Base-by-base conservation (phyloP, 306 rosid species). In the Luffa acutangula region DNA sequence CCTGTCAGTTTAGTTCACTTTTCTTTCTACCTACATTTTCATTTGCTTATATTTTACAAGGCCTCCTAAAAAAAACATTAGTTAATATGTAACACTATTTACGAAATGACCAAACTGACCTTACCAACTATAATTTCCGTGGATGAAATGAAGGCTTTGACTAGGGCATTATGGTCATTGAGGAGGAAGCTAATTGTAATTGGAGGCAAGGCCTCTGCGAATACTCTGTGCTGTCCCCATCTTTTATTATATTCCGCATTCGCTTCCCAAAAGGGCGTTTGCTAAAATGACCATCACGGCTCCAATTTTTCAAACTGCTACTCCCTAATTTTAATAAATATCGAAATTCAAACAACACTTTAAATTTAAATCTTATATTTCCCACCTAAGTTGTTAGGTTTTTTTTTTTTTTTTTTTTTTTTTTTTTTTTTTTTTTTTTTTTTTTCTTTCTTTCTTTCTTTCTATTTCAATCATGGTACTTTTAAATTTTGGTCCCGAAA, bases 281-380 rank as follows among this genome's bases (percentile, higher is more conserved):
- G 78, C 42, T 49, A 74, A 73, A 73, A 73, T 72, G 20, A 72
- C 77, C 58, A 31, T 72, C 77, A 33, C 39, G 14, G 59, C 13
- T 31, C 78, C 43, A 73, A 49, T 33, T 51, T 33, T 51, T 72
- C n/a, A 46, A 72, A 65, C 17, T 43, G 53, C 3, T 69, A 9
- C 31, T 62, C 41, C 69, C 2, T 63, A 65, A 65, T 33, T 37
- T n/a, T 65, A 39, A 37, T 39, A 39, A 65, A 65, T 65, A 65
- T 65, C 72, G 33, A 62, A 31, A 7, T 45, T 42, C 1, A 42
- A 42, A 56, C 11, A 56, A n/a, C 6, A n/a, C 6, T 56, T 56
- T n/a, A 56, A n/a, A 59, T 25, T 59, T 59, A 1, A 42, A 42
- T 4, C 7, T 42, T 42, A 25, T 42, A 0, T 42, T 6, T 42